A percentile compares a stretch with the other conserved stretches of the same genome.
These are phyloP conservation scores for Gracilaria caudata DNA, from an alignment of 23 red algal genomes.

Conservation along the genomic window DNA sequence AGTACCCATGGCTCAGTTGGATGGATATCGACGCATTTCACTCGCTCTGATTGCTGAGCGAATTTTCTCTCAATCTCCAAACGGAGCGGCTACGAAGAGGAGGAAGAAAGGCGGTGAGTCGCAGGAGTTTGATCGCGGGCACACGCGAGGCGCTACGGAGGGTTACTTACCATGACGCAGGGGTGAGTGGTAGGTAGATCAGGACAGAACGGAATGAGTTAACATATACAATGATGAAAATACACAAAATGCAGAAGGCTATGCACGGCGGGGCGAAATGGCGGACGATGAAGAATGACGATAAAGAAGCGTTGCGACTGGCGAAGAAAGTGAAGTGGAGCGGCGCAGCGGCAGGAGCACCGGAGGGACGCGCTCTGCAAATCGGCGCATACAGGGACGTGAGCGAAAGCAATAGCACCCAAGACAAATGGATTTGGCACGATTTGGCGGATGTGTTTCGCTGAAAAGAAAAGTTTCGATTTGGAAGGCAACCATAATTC, in stretches of 20 bases:
- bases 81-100: constrained; percentile 66
- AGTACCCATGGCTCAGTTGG: constrained; percentile 98
- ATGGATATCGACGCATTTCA: constrained; percentile 99
- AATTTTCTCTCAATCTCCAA: constrained; percentile 90
- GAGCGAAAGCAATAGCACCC: background rate
- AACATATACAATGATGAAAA: background rate
- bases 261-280: background rate
- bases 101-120: background rate
- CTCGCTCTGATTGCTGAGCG: constrained; percentile 85
- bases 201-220: background rate
- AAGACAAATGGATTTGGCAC: background rate
- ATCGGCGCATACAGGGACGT: background rate
- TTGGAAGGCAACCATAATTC: background rate
- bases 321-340: background rate
- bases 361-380: too few relatives aligned
- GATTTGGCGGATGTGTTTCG: background rate
- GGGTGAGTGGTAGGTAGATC: background rate
- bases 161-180: constrained; percentile 3
- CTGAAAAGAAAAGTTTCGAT: background rate
- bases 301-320: background rate
- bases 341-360: background rate
- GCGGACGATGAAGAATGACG: background rate
- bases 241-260: background rate
- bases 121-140: background rate
- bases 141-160: background rate